Conservation (phyloP, 1,284 basidiomycete genomes). For the Fomes fomentarius region DNA sequence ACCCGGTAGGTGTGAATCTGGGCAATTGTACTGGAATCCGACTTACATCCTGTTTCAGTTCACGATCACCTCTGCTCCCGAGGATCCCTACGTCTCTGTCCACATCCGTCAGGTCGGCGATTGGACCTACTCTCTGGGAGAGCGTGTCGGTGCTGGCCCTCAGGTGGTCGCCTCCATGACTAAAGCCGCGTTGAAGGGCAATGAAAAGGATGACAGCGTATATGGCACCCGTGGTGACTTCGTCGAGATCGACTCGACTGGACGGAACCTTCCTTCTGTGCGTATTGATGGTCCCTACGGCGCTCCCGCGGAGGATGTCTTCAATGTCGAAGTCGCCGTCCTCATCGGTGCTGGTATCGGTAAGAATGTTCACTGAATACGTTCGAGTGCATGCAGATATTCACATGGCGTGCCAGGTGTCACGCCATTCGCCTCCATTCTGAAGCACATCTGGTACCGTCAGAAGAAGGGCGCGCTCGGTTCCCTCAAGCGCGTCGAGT, state of each 20-base stretch:
- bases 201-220: constrained; percentile 57
- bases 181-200: constrained; percentile 71
- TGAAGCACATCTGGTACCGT: constrained; percentile 93
- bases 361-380: constrained; percentile 34
- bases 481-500: constrained; percentile 82
- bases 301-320: constrained; percentile 89
- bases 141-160: constrained; percentile 81
- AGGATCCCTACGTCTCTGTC: constrained; percentile 87
- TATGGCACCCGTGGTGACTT: constrained; percentile 68
- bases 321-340: constrained; percentile 82
- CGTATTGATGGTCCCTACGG: constrained; percentile 88
- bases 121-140: constrained; percentile 80
- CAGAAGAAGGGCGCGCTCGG: constrained; percentile 78
- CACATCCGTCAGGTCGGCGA: constrained; percentile 93
- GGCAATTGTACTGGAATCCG: not conserved
- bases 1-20: constrained; percentile 84
- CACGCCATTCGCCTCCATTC: constrained; percentile 88
- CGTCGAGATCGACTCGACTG: constrained; percentile 69
- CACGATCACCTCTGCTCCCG: constrained; percentile 91
- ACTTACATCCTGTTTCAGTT: constrained; percentile 52
- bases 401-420: constrained; percentile 51
- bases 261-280: constrained; percentile 66
- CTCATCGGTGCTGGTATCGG: constrained; percentile 90
- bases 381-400: not conserved
- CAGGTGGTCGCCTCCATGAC: constrained; percentile 76